Evolutionary conservation across 1,139 yeast genomes (phyloP).

Genomic region (Kazachstania sp.): DNA sequence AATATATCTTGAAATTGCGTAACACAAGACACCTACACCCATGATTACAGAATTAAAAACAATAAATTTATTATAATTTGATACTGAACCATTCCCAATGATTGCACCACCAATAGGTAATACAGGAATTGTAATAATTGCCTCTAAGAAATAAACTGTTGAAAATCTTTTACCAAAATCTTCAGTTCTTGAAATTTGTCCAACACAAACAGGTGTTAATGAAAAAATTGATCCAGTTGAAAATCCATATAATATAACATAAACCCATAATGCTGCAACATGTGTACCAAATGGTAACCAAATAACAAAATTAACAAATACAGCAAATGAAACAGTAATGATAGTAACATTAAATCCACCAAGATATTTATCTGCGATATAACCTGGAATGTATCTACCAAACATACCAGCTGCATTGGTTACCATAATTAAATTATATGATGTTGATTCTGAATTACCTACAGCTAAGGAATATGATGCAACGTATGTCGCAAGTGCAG

Average conservation of each 20-base stretch:
- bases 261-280: conserved; percentile 29
- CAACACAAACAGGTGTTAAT: conserved; percentile 43
- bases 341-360: conserved; percentile 54
- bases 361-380: conserved; percentile 42
- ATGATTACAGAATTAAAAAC: conserved; percentile 22
- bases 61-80: conserved; percentile 27
- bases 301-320: conserved; percentile 30
- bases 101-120: conserved; percentile 47
- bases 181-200: conserved; percentile 41
- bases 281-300: conserved; percentile 34
- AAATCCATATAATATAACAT: conserved; percentile 33
- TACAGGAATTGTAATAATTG: conserved; percentile 38
- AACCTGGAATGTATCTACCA: conserved; percentile 52
- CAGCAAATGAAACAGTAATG: conserved; percentile 36
- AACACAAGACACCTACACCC: conserved; percentile 23
- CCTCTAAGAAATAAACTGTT: conserved; percentile 39
- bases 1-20: conserved; percentile 30
- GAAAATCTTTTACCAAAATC: conserved; percentile 47
- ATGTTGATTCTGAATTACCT: conserved; percentile 45
- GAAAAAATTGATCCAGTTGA: conserved; percentile 33
- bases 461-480: conserved; percentile 24
- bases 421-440: conserved; percentile 47
- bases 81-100: conserved; percentile 34
- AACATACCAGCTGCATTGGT: conserved; percentile 51
- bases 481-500: conserved; percentile 34